Evolutionary conservation across 2,329 filamentous ascomycete species (phyloP), one percentile per base, ranked within the genome.

Genomic region (Diplodia sapinea): DNA sequence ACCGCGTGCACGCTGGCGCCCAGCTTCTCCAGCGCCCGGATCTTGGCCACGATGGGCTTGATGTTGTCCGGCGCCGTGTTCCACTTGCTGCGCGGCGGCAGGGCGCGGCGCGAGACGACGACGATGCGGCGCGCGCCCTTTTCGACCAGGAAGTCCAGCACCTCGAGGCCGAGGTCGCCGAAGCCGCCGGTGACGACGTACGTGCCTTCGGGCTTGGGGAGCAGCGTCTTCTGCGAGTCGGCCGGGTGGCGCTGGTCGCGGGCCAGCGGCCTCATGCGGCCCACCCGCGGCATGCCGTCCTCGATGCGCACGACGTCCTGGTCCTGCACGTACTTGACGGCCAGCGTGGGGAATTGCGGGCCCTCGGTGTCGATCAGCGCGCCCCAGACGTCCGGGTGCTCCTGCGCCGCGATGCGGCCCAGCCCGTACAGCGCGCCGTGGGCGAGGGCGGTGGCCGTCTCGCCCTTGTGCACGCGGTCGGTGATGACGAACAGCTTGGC

Each of bases 141-240:
- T 36, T 78, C 72, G 1, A 79, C 76, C 3, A 83, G 70, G 66
- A 78, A 82, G 13, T 74, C 70, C 7, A 77, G 75, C 0, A 77
- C 72, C 52, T 77, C 76, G 4, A 82, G 74, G 1, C 81, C 81
- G 2, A 83, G 74, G 12, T 74, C 76, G 1, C 80, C 80, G 15
- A 82, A 72, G 1, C 80, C 79, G 51, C 81, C 80, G 15, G 80
- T 80, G 31, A 83, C 77, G 20, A 83, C 36, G 67, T 83, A 83
- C 0, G 81, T 82, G 2, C 81, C 80, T n/a, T 78, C 73, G 12
- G 74, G 70, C 47, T 67, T 70, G 8, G 76, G 76, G 20, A 72
- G 61, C 33, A 73, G 61, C 1, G 61, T 70, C 20, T 47, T 68
- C 6, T 29, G 47, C 12, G 66, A 57, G 26, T 49, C 49, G n/a